Base-by-base conservation (phyloP, 371 early-diverging fungal genomes). In the Saksenaea oblongispora region DNA sequence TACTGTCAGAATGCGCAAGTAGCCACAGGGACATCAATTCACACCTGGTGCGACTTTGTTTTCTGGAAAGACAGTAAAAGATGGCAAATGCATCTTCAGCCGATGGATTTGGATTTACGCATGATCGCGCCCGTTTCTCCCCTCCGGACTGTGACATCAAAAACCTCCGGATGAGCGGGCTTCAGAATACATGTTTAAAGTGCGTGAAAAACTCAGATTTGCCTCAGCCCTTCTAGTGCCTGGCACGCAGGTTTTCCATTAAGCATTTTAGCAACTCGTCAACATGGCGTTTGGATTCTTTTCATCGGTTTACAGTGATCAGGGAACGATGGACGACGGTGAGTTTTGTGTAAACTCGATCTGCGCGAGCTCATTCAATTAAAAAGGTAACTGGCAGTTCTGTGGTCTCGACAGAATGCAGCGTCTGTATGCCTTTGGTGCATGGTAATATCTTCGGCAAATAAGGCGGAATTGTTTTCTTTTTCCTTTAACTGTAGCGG, bases 361-460 rank as follows among this genome's bases (percentile, higher is more conserved):
- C 31, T 36, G 18, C 58, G 26, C 22, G 47, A 36, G 39, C 28
- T 35, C 26, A 59, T 37, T 4, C 15, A 26, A 13, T 35, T 42
- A 8, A 10, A 26, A 56, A 78, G 81, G 81, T 10, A 76, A 66
- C 59, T 81, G 82, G 82, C 63, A 74, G 54, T 82, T 75, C 68
- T 79, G 76, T 69, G 79, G 82, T 42, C 82, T 97, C 53, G 84
- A 87, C 51, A 79, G 91, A 34, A 94, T 88, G 31, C 92, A 95
- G 67, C 88, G 97, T 53, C 82, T 95, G 36, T 94, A 91, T 78
- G 97, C 93, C 5, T 97, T 95, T 77, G 95, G 93, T 72, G 80
- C 75, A 34, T 90, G 90, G 88, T 87, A 82, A 66, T 62, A 22
- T 31, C 31, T 31, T 31, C 31, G 31, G 31, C 11, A 27, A 56